These are phyloP conservation scores for Circinella minor DNA, from an alignment of 371 early-diverging fungal species.

Conservation along the genomic window DNA sequence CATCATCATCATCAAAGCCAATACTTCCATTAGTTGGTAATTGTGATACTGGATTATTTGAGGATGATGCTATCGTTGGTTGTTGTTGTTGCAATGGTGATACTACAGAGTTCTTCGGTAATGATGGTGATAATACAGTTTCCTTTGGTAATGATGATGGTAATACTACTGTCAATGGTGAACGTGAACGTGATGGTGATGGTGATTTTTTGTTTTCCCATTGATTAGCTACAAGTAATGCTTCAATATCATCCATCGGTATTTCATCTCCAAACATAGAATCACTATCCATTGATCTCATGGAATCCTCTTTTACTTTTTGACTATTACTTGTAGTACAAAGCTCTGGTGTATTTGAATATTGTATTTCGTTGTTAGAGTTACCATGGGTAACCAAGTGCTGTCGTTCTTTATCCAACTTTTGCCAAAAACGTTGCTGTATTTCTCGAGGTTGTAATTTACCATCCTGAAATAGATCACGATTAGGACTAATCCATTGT, in stretches of 20 bases:
- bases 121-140: not conserved
- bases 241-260: constrained; percentile 20
- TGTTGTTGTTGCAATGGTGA: not conserved
- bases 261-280: constrained; percentile 31
- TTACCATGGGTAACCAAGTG: not conserved
- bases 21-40: constrained; percentile 21
- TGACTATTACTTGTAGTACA: not conserved
- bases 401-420: constrained; percentile 1
- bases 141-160: not conserved
- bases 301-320: no score
- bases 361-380: not conserved
- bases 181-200: not conserved
- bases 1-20: constrained; percentile 11
- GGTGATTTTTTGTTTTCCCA: not conserved
- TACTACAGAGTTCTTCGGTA: not conserved
- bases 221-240: not conserved
- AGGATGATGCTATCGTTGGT: not conserved
- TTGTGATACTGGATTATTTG: not conserved
- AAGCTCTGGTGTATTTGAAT: not conserved
- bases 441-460: constrained; percentile 4
- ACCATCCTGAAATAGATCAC: constrained; percentile 6
- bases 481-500: not conserved
- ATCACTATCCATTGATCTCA: constrained; percentile 14
- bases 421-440: constrained; percentile 11
- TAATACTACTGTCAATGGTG: not conserved